phyloP scores from a whole-genome alignment of 805 yeast genomes.

The Wilhelminamyces savonicus region DNA sequence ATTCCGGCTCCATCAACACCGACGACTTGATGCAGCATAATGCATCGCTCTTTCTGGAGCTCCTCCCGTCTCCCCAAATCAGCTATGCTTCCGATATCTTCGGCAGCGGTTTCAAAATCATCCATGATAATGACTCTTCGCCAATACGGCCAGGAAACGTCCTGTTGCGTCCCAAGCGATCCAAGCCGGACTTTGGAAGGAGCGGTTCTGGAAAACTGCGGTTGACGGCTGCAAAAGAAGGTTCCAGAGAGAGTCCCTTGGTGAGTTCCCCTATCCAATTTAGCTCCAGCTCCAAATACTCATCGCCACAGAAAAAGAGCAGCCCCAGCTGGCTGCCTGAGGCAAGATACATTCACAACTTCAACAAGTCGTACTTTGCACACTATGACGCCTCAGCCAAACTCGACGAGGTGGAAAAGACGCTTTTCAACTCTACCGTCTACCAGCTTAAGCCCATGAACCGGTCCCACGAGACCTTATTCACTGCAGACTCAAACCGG shows the following conservation, averaged over 20 bases:
- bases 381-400: slow-evolving; percentile 6
- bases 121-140: too few relatives aligned
- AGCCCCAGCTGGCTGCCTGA: too few relatives aligned
- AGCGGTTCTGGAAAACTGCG: too few relatives aligned
- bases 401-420: slow-evolving; percentile 4
- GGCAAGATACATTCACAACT: slow-evolving; percentile 10
- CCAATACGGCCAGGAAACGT: too few relatives aligned
- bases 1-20: slow-evolving; percentile 18
- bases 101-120: slow-evolving; percentile 7
- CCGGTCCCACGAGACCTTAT: slow-evolving; percentile 25
- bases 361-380: slow-evolving; percentile 14
- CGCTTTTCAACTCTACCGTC: slow-evolving; percentile 9
- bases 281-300: too few relatives aligned
- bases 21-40: slow-evolving; percentile 25
- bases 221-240: too few relatives aligned
- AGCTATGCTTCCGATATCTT: slow-evolving; percentile 24
- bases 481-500: slow-evolving; percentile 11
- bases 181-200: too few relatives aligned
- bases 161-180: too few relatives aligned
- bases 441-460: slow-evolving; percentile 25
- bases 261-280: too few relatives aligned
- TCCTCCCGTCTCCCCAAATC: slow-evolving; percentile 36
- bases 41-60: slow-evolving; percentile 24
- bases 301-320: too few relatives aligned
- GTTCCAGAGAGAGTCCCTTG: too few relatives aligned